Percentiles rank a stretch among this genome's conserved stretches.
Conservation (phyloP, 306 rosid genomes). For the Quercus dentata region DNA sequence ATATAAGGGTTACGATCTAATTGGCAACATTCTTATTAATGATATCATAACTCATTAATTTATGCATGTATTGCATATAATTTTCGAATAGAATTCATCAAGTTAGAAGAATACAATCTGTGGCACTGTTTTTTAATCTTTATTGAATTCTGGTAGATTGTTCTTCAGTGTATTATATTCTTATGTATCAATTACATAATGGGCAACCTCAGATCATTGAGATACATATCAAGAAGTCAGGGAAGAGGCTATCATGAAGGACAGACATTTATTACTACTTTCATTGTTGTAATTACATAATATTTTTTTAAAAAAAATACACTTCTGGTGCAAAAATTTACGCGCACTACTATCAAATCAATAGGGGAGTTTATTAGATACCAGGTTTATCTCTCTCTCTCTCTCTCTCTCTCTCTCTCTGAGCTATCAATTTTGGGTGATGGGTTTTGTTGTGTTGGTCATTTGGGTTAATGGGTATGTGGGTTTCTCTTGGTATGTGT, state of each 20-base stretch:
- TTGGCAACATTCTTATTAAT: background rate
- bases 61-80: background rate
- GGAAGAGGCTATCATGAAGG: background rate
- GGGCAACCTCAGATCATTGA: background rate
- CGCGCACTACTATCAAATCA: too few relatives aligned
- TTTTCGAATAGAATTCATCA: background rate
- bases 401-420: too few relatives aligned
- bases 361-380: too few relatives aligned
- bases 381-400: too few relatives aligned
- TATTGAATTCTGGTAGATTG: background rate
- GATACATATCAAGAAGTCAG: background rate
- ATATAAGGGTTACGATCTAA: background rate
- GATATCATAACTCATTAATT: background rate
- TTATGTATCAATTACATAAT: background rate
- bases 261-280: background rate
- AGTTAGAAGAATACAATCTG: background rate
- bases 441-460: too few relatives aligned
- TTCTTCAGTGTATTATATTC: background rate
- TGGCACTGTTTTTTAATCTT: background rate
- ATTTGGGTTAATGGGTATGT: too few relatives aligned
- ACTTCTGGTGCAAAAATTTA: too few relatives aligned
- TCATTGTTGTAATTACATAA: too few relatives aligned
- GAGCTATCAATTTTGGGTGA: too few relatives aligned
- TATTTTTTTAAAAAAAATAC: too few relatives aligned
- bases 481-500: too few relatives aligned